Base-by-base conservation (phyloP, 768 basidiomycete species). In the Leccinum boreale region DNA sequence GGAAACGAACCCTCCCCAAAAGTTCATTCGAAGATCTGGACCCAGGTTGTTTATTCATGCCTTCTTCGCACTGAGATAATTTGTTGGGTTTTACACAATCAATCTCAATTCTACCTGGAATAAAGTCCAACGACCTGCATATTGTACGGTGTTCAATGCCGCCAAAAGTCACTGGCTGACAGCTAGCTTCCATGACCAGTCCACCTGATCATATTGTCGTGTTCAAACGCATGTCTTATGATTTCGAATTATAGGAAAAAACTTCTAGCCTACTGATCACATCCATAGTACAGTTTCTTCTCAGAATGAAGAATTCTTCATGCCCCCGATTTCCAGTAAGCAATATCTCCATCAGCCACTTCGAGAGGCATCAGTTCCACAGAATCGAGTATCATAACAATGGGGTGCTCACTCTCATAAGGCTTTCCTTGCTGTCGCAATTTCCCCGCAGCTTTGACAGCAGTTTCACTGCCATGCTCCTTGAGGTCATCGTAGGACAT, bases 371-470 rank as follows among this genome's bases (percentile, higher is more conserved):
- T 57, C 59, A 39, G 21, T 62, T 52, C 12, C 58, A 39, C 58
- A 49, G n/a, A 10, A 45, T 39, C 17, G 31, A 52, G 33, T 31
- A 29, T 42, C 14, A 31, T 23, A 21, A 14, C 14, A 5, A 47
- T 50, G 44, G 11, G 5, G 9, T 14, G 80, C 90, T 65, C 61
- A 92, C 91, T 93, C 75, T 96, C 94, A 70, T 95, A 99, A 3
- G 94, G 90, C 73, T 98, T 98, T 62, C 96, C 96, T 72, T 97
- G 94, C 69, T 98, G 96, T 69, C 92, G 79, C 55, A 94, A 81
- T 77, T 95, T 97, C 31, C 96, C 96, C 17, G 90, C 92, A 23
- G 94, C 92, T 75, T 98, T 98, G 68, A 97, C 95, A 17, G 90
- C 85, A 7, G 83, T 61, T 78, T 99, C 97, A 60, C 89, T 89